Conservation (phyloP, 768 basidiomycete genomes). For the Macrolepiota dolichaula region DNA sequence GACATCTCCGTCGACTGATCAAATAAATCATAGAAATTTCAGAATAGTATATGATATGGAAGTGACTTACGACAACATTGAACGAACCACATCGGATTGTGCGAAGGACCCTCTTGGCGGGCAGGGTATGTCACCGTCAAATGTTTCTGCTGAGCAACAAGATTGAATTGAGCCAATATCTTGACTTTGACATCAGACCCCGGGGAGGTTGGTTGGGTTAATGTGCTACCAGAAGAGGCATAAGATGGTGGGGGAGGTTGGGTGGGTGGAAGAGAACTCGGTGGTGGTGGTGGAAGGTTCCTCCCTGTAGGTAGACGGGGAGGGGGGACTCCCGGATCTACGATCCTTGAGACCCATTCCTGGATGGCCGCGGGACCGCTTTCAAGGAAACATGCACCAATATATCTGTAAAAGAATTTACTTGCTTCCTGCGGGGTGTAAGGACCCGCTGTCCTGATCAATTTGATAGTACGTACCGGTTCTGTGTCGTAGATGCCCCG, state of each 20-base stretch:
- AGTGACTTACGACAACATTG: not conserved
- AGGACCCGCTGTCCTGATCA: not conserved
- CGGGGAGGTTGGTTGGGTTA: not conserved
- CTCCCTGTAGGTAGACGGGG: not conserved
- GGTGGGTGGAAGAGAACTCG: not conserved
- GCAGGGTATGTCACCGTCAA: constrained; percentile 41
- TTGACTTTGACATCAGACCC: constrained; percentile 19
- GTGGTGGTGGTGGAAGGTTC: not conserved
- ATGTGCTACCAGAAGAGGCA: not conserved
- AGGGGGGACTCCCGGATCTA: not conserved
- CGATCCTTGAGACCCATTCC: not conserved
- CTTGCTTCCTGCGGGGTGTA: not conserved
- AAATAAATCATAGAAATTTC: not conserved
- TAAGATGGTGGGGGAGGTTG: not conserved
- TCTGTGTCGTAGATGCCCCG: not conserved
- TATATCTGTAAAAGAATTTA: not conserved
- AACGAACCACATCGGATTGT: not conserved
- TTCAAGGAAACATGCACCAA: not conserved
- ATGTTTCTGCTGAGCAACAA: constrained; percentile 48
- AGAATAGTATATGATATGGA: not conserved
- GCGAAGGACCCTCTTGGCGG: constrained; percentile 32
- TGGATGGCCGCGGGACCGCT: not conserved
- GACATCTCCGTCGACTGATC: not conserved
- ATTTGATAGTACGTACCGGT: not conserved
- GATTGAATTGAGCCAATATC: constrained; percentile 44